Percentiles rank a stretch among this genome's conserved stretches.
These are phyloP conservation scores for Hypoxylon fuscum DNA, from an alignment of 495 filamentous ascomycete species.

Conservation along the genomic window DNA sequence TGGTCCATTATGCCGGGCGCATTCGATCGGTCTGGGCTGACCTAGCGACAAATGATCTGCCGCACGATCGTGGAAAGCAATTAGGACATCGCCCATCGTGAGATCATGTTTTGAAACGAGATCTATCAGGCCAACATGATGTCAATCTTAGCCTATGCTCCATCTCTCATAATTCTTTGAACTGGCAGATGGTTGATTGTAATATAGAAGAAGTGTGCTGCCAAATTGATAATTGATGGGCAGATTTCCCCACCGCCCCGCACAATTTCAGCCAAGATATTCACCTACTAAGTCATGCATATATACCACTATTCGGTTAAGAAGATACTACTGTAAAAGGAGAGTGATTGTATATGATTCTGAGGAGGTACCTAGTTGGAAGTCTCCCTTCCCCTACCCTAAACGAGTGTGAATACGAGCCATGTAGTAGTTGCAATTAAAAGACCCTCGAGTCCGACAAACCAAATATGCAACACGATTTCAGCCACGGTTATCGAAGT, in stretches of 20 bases:
- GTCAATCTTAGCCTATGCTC: constrained; percentile 23
- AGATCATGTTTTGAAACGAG: no score
- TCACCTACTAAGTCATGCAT: no score
- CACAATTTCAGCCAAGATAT: no score
- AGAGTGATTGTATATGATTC: neutral
- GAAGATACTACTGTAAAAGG: no score
- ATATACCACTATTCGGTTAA: no score
- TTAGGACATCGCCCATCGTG: constrained; percentile 9
- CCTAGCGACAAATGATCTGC: no score
- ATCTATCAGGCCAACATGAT: constrained; percentile 31
- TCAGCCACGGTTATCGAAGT: constrained; percentile 11
- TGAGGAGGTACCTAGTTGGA: neutral
- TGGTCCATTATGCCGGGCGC: constrained; percentile 28
- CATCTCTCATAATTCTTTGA: no score
- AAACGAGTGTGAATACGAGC: constrained; percentile 31
- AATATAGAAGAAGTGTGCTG: no score
- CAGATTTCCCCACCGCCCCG: no score
- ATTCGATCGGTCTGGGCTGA: constrained; percentile 32
- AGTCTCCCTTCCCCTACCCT: neutral
- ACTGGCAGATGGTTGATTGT: no score
- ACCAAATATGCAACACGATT: constrained; percentile 21
- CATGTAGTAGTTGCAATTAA: constrained; percentile 26
- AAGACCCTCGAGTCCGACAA: constrained; percentile 12
- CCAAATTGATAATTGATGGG: no score
- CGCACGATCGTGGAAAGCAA: neutral